These are phyloP conservation scores for Termitomyces eurrhizus DNA, from an alignment of 768 basidiomycete species.

Conservation along the genomic window DNA sequence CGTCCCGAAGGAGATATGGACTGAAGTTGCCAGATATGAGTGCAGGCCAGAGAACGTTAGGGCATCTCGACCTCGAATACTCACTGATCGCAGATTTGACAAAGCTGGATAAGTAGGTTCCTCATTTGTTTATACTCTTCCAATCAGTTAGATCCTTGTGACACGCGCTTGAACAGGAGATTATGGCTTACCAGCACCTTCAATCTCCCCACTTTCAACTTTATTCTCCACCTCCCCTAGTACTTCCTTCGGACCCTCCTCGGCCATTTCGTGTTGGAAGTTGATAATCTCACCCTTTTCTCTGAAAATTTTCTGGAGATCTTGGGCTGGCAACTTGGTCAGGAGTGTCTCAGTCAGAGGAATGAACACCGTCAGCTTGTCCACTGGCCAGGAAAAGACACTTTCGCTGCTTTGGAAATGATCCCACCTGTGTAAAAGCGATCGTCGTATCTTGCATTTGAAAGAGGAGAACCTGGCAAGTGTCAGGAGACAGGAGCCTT, in stretches of 20 bases:
- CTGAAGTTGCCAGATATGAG: constrained; percentile 13
- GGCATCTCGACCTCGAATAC: constrained; percentile 13
- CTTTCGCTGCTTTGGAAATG: background rate
- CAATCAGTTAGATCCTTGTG: background rate
- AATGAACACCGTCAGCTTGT: constrained; percentile 43
- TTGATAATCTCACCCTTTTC: constrained; percentile 10
- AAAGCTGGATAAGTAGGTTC: constrained; percentile 70
- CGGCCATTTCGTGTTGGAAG: constrained; percentile 20
- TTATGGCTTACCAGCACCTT: constrained; percentile 24
- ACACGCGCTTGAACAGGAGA: background rate
- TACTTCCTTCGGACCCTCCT: constrained; percentile 21
- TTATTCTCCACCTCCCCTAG: constrained; percentile 11
- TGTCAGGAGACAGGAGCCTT: background rate
- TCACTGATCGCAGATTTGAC: constrained; percentile 68
- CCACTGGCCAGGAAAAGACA: constrained; percentile 1
- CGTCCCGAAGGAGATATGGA: constrained; percentile 49
- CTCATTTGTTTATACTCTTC: constrained; percentile 53
- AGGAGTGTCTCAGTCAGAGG: constrained; percentile 55
- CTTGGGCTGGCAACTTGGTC: constrained; percentile 45
- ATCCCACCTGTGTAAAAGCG: constrained; percentile 12
- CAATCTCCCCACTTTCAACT: constrained; percentile 25
- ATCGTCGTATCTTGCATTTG: constrained; percentile 14
- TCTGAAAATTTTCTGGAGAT: constrained; percentile 46
- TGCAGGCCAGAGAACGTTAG: background rate
- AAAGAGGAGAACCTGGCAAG: constrained; percentile 25